Percentiles rank a stretch among this genome's conserved stretches.
Evolutionary conservation across 768 basidiomycete genomes (phyloP).

Genomic region (Rhizopogon sp.): DNA sequence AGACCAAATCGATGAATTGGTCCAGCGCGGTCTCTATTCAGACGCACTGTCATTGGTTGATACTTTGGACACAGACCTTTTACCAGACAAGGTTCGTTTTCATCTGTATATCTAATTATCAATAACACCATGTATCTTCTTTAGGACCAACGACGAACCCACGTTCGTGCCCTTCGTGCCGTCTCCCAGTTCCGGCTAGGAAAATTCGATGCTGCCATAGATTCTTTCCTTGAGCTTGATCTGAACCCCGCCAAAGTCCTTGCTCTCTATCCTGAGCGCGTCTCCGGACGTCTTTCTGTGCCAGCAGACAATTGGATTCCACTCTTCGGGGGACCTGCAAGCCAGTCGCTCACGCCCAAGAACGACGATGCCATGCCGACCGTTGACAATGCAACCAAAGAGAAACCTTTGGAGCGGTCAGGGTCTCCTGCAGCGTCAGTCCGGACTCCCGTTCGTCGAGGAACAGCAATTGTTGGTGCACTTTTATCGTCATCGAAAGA

Average conservation of each 20-base stretch:
- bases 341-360: slow-evolving; percentile 12
- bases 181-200: slow-evolving; percentile 68
- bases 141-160: slow-evolving; percentile 51
- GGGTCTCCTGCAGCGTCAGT: slow-evolving; percentile 36
- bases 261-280: slow-evolving; percentile 76
- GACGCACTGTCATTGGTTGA: slow-evolving; percentile 82
- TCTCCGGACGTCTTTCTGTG: slow-evolving; percentile 75
- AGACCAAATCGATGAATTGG: slow-evolving; percentile 81
- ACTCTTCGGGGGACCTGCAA: slow-evolving; percentile 73
- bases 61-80: slow-evolving; percentile 49
- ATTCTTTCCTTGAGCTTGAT: slow-evolving; percentile 83
- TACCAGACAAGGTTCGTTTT: slow-evolving; percentile 62
- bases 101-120: background rate
- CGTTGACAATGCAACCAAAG: slow-evolving; percentile 20
- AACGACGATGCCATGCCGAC: slow-evolving; percentile 23
- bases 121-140: slow-evolving; percentile 4
- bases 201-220: slow-evolving; percentile 74
- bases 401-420: slow-evolving; percentile 26
- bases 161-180: slow-evolving; percentile 70
- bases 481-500: slow-evolving; percentile 28
- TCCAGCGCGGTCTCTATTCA: slow-evolving; percentile 57
- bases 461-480: slow-evolving; percentile 54
- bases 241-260: slow-evolving; percentile 93
- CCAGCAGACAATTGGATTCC: slow-evolving; percentile 71
- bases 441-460: slow-evolving; percentile 30